phyloP scores from a whole-genome alignment of 352 stramenopile species.

The Globisporangium heterothallicum region DNA sequence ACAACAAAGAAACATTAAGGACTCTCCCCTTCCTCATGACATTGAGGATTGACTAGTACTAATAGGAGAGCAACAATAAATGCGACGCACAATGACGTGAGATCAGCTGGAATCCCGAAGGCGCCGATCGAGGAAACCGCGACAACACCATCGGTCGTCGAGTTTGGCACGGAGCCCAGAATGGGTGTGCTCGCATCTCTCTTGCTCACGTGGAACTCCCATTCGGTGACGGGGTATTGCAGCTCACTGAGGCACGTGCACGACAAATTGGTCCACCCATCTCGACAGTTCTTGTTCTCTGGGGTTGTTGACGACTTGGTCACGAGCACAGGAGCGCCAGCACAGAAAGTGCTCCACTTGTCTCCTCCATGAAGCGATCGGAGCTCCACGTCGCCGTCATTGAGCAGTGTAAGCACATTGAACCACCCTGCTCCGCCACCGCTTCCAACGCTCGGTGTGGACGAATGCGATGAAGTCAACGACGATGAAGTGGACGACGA shows the following conservation, averaged over 20 bases:
- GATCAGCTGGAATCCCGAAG: neutral
- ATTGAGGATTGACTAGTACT: neutral
- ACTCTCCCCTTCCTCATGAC: no score
- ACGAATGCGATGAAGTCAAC: no score
- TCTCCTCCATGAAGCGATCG: slow-evolving; percentile 1
- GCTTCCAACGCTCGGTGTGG: no score
- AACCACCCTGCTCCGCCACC: no score
- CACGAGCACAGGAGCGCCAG: slow-evolving; percentile 1
- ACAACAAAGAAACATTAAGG: neutral
- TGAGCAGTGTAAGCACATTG: slow-evolving; percentile 2
- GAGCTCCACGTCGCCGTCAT: slow-evolving; percentile 2
- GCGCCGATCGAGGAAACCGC: slow-evolving; percentile 3
- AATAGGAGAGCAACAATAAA: neutral
- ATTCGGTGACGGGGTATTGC: neutral
- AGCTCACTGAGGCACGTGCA: slow-evolving; percentile 8
- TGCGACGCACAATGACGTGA: neutral
- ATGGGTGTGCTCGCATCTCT: neutral
- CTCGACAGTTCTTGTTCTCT: neutral
- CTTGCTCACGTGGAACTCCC: slow-evolving; percentile 1
- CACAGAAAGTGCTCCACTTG: slow-evolving; percentile 1
- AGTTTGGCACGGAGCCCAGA: neutral
- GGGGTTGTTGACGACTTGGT: neutral
- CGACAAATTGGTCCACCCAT: slow-evolving; percentile 1
- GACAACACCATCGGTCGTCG: neutral
- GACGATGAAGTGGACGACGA: no score